A percentile compares a stretch with the other conserved stretches of the same genome.
phyloP scores from a whole-genome alignment of 371 early-diverging fungal species.

The Blakeslea trispora region DNA sequence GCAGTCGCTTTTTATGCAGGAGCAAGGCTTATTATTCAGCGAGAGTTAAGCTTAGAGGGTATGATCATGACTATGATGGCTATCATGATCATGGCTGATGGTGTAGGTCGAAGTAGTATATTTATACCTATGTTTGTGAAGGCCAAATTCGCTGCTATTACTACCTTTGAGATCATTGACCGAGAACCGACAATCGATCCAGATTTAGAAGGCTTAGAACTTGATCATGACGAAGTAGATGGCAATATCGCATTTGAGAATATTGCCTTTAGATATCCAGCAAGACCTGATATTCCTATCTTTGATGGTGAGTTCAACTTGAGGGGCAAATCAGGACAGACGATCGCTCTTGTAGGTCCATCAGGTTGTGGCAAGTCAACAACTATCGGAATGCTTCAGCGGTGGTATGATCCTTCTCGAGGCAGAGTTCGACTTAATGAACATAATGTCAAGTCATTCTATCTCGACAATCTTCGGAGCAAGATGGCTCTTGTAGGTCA shows the following conservation, averaged over 20 bases:
- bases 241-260: conserved; percentile 60
- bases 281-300: conserved; percentile 74
- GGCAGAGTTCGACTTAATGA: conserved; percentile 69
- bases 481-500: conserved; percentile 86
- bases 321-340: conserved; percentile 70
- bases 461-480: conserved; percentile 62
- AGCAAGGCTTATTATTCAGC: conserved; percentile 37
- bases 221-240: conserved; percentile 29
- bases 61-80: conserved; percentile 68
- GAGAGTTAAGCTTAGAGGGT: conserved; percentile 23
- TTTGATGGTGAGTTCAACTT: conserved; percentile 75
- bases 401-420: conserved; percentile 78
- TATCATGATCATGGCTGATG: conserved; percentile 69
- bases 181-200: conserved; percentile 71
- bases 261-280: conserved; percentile 83
- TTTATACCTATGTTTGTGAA: conserved; percentile 62
- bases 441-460: conserved; percentile 62
- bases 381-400: conserved; percentile 77
- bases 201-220: conserved; percentile 56
- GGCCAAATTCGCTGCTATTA: conserved; percentile 81
- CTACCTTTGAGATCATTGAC: conserved; percentile 72
- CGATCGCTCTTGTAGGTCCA: conserved; percentile 84
- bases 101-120: conserved; percentile 58
- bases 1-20: conserved; percentile 60
- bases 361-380: conserved; percentile 90